These are phyloP conservation scores for Eleusine coracana DNA, from an alignment of 176 grass and related monocot species.

Conservation along the genomic window DNA sequence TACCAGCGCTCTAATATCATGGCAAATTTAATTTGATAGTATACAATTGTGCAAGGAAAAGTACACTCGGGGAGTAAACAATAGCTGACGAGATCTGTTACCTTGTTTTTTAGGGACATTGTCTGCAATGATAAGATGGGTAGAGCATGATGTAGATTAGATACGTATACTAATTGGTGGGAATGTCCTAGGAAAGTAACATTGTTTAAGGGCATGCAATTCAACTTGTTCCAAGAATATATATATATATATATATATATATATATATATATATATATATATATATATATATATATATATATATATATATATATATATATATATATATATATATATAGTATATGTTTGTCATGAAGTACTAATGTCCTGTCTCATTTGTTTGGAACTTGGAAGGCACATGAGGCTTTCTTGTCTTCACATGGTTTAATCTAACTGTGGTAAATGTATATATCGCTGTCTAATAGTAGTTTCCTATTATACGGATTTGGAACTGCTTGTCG, in stretches of 20 bases:
- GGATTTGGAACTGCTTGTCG: background rate
- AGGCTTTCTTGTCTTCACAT: slow-evolving; percentile 39
- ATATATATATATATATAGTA: background rate
- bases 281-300: no score
- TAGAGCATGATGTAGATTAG: slow-evolving; percentile 8
- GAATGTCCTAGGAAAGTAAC: slow-evolving; percentile 34
- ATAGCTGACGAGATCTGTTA: slow-evolving; percentile 35
- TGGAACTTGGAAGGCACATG: slow-evolving; percentile 51
- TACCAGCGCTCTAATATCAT: slow-evolving; percentile 10
- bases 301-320: no score
- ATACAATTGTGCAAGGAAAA: slow-evolving; percentile 5
- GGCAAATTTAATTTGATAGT: slow-evolving; percentile 8
- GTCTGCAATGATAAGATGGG: slow-evolving; percentile 36
- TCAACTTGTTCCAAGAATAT: slow-evolving; percentile 25
- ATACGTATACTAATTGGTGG: background rate
- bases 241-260: no score
- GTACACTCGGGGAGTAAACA: slow-evolving; percentile 33
- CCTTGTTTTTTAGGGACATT: slow-evolving; percentile 46
- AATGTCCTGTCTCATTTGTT: slow-evolving; percentile 30
- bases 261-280: no score
- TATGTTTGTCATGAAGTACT: slow-evolving; percentile 20
- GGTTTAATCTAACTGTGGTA: slow-evolving; percentile 19
- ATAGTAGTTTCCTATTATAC: background rate
- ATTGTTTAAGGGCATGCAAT: slow-evolving; percentile 36
- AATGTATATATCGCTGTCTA: background rate